Evolutionary conservation across 1,284 basidiomycete species (phyloP).

Genomic region (Sanguinoderma infundibulare): DNA sequence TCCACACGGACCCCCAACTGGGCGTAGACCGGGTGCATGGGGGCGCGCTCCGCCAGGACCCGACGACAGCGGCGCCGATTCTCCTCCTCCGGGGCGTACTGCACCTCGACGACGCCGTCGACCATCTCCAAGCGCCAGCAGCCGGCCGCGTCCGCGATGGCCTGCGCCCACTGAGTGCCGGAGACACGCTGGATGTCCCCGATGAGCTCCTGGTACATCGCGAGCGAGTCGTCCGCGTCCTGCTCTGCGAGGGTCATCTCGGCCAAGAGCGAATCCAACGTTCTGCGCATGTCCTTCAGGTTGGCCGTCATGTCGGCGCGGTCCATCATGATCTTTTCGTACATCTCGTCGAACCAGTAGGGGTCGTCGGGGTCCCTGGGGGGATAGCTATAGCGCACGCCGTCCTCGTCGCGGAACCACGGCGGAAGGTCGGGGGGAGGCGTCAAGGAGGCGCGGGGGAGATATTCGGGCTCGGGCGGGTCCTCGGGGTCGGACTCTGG

Average conservation of each 20-base stretch:
- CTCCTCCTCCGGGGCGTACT: background rate
- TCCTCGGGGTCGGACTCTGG: background rate
- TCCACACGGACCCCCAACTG: background rate
- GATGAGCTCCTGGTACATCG: background rate
- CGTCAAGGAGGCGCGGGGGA: background rate
- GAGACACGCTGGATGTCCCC: background rate
- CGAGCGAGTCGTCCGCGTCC: slow-evolving; percentile 5
- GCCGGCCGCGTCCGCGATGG: background rate
- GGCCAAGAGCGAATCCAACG: background rate
- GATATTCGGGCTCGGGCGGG: background rate
- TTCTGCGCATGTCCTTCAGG: background rate
- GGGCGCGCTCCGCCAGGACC: background rate
- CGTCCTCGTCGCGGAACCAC: background rate
- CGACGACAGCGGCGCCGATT: background rate
- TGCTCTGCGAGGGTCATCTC: slow-evolving; percentile 6
- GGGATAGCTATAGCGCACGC: slow-evolving; percentile 9
- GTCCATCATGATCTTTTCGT: background rate
- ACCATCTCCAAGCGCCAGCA: background rate
- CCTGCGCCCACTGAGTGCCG: background rate
- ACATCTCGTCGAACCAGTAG: slow-evolving; percentile 15
- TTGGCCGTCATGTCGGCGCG: background rate
- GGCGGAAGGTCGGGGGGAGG: background rate
- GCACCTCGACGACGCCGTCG: background rate
- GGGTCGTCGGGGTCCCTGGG: slow-evolving; percentile 7
- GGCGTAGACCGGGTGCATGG: background rate